phyloP scores from a whole-genome alignment of 208 protist genomes.

The Hexamita inflata region DNA sequence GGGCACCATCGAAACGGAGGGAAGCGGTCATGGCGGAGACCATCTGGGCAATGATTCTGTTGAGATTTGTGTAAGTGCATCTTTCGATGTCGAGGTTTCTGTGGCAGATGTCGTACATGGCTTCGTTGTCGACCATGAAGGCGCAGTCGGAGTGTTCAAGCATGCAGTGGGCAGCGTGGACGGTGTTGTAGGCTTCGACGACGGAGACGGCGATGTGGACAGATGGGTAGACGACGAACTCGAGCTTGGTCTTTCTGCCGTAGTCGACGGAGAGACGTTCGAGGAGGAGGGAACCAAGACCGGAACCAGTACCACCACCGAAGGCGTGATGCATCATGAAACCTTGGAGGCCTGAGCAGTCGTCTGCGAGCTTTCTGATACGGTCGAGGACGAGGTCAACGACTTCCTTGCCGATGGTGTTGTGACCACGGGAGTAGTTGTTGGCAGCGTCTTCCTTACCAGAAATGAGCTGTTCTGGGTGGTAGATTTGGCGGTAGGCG shows the following conservation, averaged over 20 bases:
- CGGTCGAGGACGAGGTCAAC: slow-evolving; percentile 73
- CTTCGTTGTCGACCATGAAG: slow-evolving; percentile 54
- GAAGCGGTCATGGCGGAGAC: slow-evolving; percentile 59
- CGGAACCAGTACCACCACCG: slow-evolving; percentile 91
- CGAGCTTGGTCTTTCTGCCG: slow-evolving; percentile 67
- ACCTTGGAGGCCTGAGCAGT: slow-evolving; percentile 89
- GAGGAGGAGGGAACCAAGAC: slow-evolving; percentile 79
- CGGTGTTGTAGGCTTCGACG: slow-evolving; percentile 56
- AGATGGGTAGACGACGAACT: slow-evolving; percentile 53
- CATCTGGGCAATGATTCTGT: slow-evolving; percentile 49
- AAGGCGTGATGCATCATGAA: slow-evolving; percentile 92
- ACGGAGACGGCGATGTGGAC: slow-evolving; percentile 24
- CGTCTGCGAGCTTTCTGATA: slow-evolving; percentile 84
- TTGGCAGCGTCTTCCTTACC: slow-evolving; percentile 59
- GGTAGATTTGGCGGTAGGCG: slow-evolving; percentile 51
- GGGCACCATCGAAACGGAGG: slow-evolving; percentile 54
- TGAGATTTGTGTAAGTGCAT: slow-evolving; percentile 60
- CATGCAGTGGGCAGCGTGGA: slow-evolving; percentile 51
- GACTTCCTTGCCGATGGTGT: slow-evolving; percentile 88
- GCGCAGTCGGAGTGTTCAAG: slow-evolving; percentile 52
- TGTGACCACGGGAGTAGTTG: slow-evolving; percentile 76
- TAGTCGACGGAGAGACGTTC: slow-evolving; percentile 87
- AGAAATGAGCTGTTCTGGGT: slow-evolving; percentile 53
- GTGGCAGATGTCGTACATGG: slow-evolving; percentile 54
- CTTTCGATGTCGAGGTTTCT: slow-evolving; percentile 50